These are phyloP conservation scores for Leptomonas seymouri DNA, from an alignment of 208 protist species.

Conservation along the genomic window DNA sequence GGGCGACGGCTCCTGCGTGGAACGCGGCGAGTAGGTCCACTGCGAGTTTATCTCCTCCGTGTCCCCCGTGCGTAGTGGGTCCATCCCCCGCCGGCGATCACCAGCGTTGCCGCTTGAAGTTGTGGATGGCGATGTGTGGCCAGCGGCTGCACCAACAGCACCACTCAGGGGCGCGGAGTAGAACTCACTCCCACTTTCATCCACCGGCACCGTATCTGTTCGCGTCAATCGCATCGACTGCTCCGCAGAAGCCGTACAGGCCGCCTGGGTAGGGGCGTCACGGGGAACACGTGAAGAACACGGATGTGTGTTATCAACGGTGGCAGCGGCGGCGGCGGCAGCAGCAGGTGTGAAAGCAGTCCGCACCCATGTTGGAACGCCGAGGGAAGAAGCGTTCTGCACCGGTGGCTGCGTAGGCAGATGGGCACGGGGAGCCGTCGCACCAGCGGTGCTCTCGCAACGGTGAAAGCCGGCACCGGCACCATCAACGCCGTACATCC, in stretches of 20 bases:
- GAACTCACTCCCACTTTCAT: neutral
- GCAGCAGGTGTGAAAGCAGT: conserved; percentile 22
- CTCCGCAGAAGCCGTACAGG: neutral
- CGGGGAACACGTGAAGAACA: neutral
- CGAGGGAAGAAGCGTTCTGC: neutral
- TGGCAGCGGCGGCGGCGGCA: neutral
- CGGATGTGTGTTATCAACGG: neutral
- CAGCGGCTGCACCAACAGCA: neutral
- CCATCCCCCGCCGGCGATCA: too few relatives aligned
- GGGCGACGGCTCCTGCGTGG: too few relatives aligned
- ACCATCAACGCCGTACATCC: neutral
- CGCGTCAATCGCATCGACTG: neutral
- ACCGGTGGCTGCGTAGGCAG: neutral
- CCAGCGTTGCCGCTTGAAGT: neutral
- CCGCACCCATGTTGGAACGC: conserved; percentile 23
- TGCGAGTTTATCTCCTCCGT: neutral
- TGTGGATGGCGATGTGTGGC: neutral
- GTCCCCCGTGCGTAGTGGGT: neutral
- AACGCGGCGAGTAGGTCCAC: too few relatives aligned
- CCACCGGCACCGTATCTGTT: neutral
- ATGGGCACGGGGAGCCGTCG: neutral
- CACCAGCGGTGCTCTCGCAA: neutral
- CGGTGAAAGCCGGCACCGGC: neutral
- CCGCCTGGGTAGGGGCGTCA: neutral
- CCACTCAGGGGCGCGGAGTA: neutral